Base-by-base conservation (phyloP, 2,329 filamentous ascomycete species). In the Chaetomium globosum region DNA sequence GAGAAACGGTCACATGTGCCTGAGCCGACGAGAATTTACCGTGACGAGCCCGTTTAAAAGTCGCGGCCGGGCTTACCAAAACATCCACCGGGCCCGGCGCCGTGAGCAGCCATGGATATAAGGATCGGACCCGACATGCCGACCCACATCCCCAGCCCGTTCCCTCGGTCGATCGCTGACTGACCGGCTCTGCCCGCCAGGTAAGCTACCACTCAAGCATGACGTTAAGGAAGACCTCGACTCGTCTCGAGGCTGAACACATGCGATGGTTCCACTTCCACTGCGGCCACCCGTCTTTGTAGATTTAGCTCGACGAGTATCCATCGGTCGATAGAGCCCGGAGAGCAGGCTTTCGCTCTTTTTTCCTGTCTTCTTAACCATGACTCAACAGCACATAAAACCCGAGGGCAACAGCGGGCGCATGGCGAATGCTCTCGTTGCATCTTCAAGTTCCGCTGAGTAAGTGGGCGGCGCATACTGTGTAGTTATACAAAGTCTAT, bases 1-100 rank as follows among this genome's bases (percentile, higher is more conserved):
- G 6, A 33, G 56, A 49, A 65, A 16, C 4, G 53, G 67, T 70
- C 68, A 70, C 67, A 69, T 66, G 68, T 59, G 61, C 59, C 59
- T 64, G 36, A 46, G 46, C n/a, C 23, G 36, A 70, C 69, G 69
- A 71, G 58, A 70, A 70, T 68, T 67, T 51, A 61, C 67, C 69
- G 69, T 53, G 59, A 57, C 59, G 63, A 62, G 49, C 64, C 65
- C 63, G 66, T 26, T 51, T 53, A 57, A 59, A 59, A 16, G 63
- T 63, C 63, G 26, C 53, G 61, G 28, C 64, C 55, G 48, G 54
- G 28, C 36, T 51, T 16, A 31, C 4, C 36, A 19, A 39, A 59
- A 19, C 46, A 53, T 59, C 46, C 57, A 58, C 52, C 61, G 2
- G 55, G 55, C 21, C 48, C 39, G 49, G 36, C 10, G 28, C 53